Base-by-base conservation (phyloP, 495 filamentous ascomycete genomes). In the Lichenothelia convexa region DNA sequence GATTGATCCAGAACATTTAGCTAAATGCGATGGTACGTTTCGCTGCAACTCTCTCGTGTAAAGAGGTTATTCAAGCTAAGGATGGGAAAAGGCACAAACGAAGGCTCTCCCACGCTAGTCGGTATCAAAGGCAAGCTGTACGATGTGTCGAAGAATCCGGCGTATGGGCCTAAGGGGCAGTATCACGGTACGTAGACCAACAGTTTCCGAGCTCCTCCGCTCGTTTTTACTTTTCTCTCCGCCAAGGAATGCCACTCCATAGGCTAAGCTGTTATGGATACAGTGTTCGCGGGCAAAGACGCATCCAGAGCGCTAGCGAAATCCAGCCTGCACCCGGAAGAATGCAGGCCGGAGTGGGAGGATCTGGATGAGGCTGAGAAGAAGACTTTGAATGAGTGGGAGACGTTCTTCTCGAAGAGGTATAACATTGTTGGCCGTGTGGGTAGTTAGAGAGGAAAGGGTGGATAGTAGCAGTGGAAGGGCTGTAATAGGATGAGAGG, bases 41-140 rank as follows among this genome's bases (percentile, higher is more conserved):
- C 13, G 36, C 33, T 35, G 2, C 9, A 22, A 16, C 9, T 18
- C 17, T 26, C 38, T 34, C 3, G 13, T 18, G 11, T 21, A 38
- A 41, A 21, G 13, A 32, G 8, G 18, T 32, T 30, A 34, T 13
- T 23, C 21, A 32, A 21, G 27, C 34, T 34, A 38, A 24, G 21
- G 16, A 29, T 11, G 8, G 11, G 15, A 26, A 19, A 43, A 76
- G 72, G 67, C 35, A 58, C 60, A 57, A 72, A 78, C 38, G 57
- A 71, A 2, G 72, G 67, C 34, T 70, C 63, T 39, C 82, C 83
- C 21, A 84, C 75, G 18, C 81, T 86, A 45, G 84, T 99, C 18
- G 89, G 91, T 20, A 95, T 99, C 60, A 95, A 93, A 62, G 85
- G 87, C 40, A 78, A 71, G 41, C 77, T 99, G 30, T 99, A 93